A percentile compares a stretch with the other conserved stretches of the same genome.
These are phyloP conservation scores for Ustilago esculenta DNA, from an alignment of 1,284 basidiomycete species.

Conservation along the genomic window DNA sequence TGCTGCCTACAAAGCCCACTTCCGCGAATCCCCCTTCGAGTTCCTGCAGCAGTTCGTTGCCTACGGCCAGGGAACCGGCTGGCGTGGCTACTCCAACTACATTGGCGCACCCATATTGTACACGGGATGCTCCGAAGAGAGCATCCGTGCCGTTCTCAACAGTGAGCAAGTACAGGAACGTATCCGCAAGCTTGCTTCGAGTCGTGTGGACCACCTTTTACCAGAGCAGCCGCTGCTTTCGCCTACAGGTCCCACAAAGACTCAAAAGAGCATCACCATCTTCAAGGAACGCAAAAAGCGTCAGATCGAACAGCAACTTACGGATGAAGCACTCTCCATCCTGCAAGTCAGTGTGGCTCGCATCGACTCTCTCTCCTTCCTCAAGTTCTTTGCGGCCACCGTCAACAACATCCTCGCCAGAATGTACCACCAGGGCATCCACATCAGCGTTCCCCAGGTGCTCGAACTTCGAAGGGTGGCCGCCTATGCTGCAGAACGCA, in stretches of 20 bases:
- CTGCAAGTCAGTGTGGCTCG: constrained; percentile 51
- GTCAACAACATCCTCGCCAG: constrained; percentile 67
- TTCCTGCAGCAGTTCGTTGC: constrained; percentile 59
- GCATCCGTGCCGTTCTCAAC: constrained; percentile 51
- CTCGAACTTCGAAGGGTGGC: constrained; percentile 63
- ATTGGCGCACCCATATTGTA: constrained; percentile 62
- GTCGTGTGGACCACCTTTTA: constrained; percentile 47
- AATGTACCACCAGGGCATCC: constrained; percentile 66
- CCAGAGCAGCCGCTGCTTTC: constrained; percentile 27
- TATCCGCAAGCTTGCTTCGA: constrained; percentile 49
- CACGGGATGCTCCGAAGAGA: constrained; percentile 48
- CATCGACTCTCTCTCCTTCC: constrained; percentile 55
- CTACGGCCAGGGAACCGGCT: constrained; percentile 59
- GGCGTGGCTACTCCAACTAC: constrained; percentile 62
- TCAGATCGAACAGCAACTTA: constrained; percentile 57
- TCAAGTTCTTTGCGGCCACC: constrained; percentile 52
- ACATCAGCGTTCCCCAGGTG: constrained; percentile 61
- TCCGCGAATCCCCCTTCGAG: constrained; percentile 58
- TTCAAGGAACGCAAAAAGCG: constrained; percentile 53
- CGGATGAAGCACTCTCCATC: constrained; percentile 53
- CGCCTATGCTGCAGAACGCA: constrained; percentile 58
- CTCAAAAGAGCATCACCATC: constrained; percentile 36
- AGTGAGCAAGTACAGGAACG: constrained; percentile 57
- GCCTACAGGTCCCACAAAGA: constrained; percentile 35
- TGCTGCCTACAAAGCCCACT: constrained; percentile 60